These are phyloP conservation scores for Moesziomyces sp. DNA, from an alignment of 1,284 basidiomycete genomes.

Conservation along the genomic window DNA sequence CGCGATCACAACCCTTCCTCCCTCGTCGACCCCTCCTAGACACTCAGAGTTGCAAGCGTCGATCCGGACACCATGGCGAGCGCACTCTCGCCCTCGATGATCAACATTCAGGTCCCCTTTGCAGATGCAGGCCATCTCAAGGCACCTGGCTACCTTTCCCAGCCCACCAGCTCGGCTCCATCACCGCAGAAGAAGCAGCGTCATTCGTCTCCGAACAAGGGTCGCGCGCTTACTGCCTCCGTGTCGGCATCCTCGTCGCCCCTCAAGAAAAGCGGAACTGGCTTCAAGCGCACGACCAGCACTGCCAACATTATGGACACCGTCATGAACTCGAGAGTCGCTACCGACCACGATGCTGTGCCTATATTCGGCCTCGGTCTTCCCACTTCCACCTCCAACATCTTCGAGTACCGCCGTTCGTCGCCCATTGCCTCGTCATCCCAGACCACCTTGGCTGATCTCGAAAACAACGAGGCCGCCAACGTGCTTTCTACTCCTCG, in stretches of 20 bases:
- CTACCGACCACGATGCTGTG: slow-evolving; percentile 35
- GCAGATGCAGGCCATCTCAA: slow-evolving; percentile 47
- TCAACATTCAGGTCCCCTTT: slow-evolving; percentile 44
- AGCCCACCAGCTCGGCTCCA: slow-evolving; percentile 31
- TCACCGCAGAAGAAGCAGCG: slow-evolving; percentile 48
- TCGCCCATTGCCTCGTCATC: slow-evolving; percentile 40
- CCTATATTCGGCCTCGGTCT: slow-evolving; percentile 6
- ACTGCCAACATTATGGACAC: slow-evolving; percentile 48
- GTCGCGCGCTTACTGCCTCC: slow-evolving; percentile 7
- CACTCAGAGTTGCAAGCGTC: no score
- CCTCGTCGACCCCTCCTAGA: no score
- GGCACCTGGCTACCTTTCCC: slow-evolving; percentile 5
- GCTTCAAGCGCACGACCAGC: slow-evolving; percentile 40
- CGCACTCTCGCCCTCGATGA: slow-evolving; percentile 45
- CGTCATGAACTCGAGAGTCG: slow-evolving; percentile 46
- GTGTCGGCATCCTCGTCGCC: slow-evolving; percentile 9
- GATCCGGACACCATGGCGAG: slow-evolving; percentile 24
- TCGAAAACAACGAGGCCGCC: slow-evolving; percentile 21
- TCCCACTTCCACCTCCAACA: slow-evolving; percentile 5
- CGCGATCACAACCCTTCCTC: no score
- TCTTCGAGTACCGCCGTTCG: slow-evolving; percentile 26
- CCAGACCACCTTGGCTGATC: slow-evolving; percentile 40
- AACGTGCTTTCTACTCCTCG: slow-evolving; percentile 47
- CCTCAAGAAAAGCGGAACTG: slow-evolving; percentile 13
- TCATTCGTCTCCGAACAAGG: slow-evolving; percentile 19